Evolutionary conservation across 2,329 filamentous ascomycete genomes (phyloP).

Genomic region (Leptographium wingfieldii): DNA sequence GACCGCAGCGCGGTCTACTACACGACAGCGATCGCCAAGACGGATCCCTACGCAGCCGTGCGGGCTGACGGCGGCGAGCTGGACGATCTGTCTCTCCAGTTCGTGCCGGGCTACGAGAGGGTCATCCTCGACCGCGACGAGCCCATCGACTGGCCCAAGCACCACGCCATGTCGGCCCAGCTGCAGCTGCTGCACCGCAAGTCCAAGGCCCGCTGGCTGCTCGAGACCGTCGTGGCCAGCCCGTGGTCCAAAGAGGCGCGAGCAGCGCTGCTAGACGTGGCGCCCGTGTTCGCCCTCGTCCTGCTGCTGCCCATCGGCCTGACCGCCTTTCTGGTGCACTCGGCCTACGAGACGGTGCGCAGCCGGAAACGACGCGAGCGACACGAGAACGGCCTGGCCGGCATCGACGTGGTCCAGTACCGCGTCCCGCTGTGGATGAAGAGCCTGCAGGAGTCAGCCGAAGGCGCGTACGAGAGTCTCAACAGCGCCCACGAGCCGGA

Average conservation of each 20-base stretch:
- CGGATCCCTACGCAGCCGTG: slow-evolving; percentile 53
- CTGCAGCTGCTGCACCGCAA: neutral
- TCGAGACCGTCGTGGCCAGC: slow-evolving; percentile 5
- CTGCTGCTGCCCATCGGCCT: slow-evolving; percentile 65
- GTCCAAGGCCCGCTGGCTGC: neutral
- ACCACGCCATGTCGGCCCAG: neutral
- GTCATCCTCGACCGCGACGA: slow-evolving; percentile 59
- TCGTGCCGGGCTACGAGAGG: slow-evolving; percentile 57
- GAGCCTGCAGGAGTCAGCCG: slow-evolving; percentile 62
- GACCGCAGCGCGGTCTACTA: slow-evolving; percentile 74
- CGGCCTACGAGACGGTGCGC: slow-evolving; percentile 61
- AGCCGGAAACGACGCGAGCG: slow-evolving; percentile 63
- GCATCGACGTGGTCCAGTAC: slow-evolving; percentile 57
- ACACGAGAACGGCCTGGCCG: slow-evolving; percentile 60
- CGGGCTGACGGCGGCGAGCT: slow-evolving; percentile 29
- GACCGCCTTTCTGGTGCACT: slow-evolving; percentile 60
- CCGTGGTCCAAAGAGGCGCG: slow-evolving; percentile 9
- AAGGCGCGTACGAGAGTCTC: slow-evolving; percentile 58
- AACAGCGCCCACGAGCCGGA: slow-evolving; percentile 57
- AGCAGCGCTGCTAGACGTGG: slow-evolving; percentile 4
- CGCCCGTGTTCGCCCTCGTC: slow-evolving; percentile 47
- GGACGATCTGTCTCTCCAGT: slow-evolving; percentile 58
- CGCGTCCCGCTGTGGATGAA: slow-evolving; percentile 64
- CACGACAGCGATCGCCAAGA: slow-evolving; percentile 65
- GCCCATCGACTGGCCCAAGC: slow-evolving; percentile 30